phyloP scores from a whole-genome alignment of 352 stramenopile genomes.

The Globisporangium nodosum region DNA sequence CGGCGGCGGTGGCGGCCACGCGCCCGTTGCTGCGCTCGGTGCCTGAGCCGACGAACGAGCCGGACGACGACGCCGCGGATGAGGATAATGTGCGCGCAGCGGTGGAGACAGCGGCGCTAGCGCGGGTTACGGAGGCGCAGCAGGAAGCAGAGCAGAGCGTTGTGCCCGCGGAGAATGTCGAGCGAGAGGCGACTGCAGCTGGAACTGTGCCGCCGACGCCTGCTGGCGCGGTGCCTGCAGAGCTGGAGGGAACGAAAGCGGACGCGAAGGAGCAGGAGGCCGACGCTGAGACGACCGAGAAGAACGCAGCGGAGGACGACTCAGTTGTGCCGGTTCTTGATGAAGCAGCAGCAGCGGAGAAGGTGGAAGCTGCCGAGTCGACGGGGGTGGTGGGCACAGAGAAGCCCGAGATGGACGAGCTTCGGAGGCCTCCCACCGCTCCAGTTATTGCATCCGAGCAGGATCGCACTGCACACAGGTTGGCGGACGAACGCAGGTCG shows the following conservation, averaged over 20 bases:
- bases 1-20: background rate
- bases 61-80: background rate
- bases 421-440: background rate
- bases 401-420: background rate
- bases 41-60: background rate
- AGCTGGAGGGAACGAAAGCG: background rate
- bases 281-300: background rate
- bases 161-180: background rate
- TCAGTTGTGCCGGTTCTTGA: background rate
- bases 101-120: background rate
- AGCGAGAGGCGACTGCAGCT: background rate
- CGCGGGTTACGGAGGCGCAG: background rate
- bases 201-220: background rate
- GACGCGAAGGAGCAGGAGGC: background rate
- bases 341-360: background rate
- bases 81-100: background rate
- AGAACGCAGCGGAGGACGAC: background rate
- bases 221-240: background rate
- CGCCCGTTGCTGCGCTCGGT: background rate
- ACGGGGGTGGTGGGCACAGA: background rate
- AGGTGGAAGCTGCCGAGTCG: background rate
- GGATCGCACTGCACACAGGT: background rate
- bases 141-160: background rate
- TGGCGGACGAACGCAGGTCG: background rate
- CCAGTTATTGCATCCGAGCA: background rate